phyloP scores from a whole-genome alignment of 2,329 filamentous ascomycete species.

The Ophiocordyceps camponoti-rufipedis region DNA sequence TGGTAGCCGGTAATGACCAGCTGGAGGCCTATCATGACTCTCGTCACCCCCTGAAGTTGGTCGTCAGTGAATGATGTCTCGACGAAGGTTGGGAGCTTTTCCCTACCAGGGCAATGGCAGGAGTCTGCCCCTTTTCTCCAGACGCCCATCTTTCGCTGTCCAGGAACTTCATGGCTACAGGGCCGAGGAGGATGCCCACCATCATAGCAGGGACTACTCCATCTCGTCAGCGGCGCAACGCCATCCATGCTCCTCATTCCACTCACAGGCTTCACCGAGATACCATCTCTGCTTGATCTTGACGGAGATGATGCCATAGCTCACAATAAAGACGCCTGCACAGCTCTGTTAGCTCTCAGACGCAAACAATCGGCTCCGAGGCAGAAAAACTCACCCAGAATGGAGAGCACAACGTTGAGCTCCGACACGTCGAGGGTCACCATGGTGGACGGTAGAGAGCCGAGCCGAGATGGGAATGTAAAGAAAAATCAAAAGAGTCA shows the following conservation, averaged over 20 bases:
- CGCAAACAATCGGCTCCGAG: background rate
- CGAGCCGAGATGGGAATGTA: background rate
- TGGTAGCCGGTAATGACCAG: slow-evolving; percentile 46
- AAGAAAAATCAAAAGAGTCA: background rate
- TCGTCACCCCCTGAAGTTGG: slow-evolving; percentile 22
- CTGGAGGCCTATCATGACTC: slow-evolving; percentile 44
- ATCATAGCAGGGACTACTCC: slow-evolving; percentile 32
- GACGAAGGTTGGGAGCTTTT: background rate
- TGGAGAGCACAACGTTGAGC: slow-evolving; percentile 30
- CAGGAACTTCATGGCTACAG: slow-evolving; percentile 33
- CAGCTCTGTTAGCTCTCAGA: background rate
- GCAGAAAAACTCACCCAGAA: slow-evolving; percentile 18
- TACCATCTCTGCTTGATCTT: slow-evolving; percentile 35
- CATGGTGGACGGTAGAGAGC: background rate
- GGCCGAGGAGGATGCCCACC: slow-evolving; percentile 34
- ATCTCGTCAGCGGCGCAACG: background rate
- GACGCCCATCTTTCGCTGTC: slow-evolving; percentile 15
- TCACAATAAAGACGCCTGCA: slow-evolving; percentile 25
- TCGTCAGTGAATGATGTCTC: background rate
- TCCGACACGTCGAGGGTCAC: slow-evolving; percentile 25
- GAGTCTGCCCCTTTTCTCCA: slow-evolving; percentile 11
- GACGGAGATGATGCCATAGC: slow-evolving; percentile 30
- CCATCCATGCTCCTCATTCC: background rate
- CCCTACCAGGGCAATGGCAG: slow-evolving; percentile 20
- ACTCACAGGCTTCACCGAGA: slow-evolving; percentile 33